A percentile compares a stretch with the other conserved stretches of the same genome.
Conservation (phyloP, 2,329 filamentous ascomycete genomes). For the Xylaria sp. region DNA sequence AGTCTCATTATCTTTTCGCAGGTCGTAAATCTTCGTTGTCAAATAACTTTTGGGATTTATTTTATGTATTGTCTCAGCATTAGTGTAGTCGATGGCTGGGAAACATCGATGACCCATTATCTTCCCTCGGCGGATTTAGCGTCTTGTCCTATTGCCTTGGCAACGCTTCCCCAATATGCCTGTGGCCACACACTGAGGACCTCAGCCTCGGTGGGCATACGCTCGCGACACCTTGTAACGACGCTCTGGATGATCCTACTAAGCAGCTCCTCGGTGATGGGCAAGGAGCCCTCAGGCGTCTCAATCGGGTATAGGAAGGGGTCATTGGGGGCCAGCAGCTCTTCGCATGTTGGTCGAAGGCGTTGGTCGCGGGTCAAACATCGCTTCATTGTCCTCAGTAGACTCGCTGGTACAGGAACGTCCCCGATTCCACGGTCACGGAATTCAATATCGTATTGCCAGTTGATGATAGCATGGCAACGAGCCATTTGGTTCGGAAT, state of each 20-base stretch:
- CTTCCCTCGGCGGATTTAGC: conserved; percentile 13
- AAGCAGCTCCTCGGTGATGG: conserved; percentile 71
- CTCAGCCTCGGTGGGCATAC: conserved; percentile 69
- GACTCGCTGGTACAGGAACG: conserved; percentile 66
- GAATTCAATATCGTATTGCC: conserved; percentile 77
- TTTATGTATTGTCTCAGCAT: neutral
- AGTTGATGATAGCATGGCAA: conserved; percentile 88
- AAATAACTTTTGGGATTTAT: conserved; percentile 19
- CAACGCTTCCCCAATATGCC: conserved; percentile 70
- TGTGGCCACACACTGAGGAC: conserved; percentile 66
- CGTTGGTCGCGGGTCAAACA: conserved; percentile 72
- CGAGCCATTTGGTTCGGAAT: conserved; percentile 87
- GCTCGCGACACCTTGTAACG: conserved; percentile 67
- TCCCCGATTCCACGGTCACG: conserved; percentile 76
- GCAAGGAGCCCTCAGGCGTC: conserved; percentile 64
- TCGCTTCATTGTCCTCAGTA: conserved; percentile 70
- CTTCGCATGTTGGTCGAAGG: conserved; percentile 71
- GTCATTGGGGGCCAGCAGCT: conserved; percentile 69
- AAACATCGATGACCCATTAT: conserved; percentile 2
- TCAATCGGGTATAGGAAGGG: conserved; percentile 73
- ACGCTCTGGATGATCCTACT: conserved; percentile 72
- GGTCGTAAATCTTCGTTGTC: conserved; percentile 32
- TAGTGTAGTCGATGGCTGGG: neutral
- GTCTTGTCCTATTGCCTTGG: conserved; percentile 60
- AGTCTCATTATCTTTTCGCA: conserved; percentile 22